A percentile compares a stretch with the other conserved stretches of the same genome.
These are phyloP conservation scores for Zygotorulaspora danielsina DNA, from an alignment of 805 yeast genomes.

Conservation along the genomic window DNA sequence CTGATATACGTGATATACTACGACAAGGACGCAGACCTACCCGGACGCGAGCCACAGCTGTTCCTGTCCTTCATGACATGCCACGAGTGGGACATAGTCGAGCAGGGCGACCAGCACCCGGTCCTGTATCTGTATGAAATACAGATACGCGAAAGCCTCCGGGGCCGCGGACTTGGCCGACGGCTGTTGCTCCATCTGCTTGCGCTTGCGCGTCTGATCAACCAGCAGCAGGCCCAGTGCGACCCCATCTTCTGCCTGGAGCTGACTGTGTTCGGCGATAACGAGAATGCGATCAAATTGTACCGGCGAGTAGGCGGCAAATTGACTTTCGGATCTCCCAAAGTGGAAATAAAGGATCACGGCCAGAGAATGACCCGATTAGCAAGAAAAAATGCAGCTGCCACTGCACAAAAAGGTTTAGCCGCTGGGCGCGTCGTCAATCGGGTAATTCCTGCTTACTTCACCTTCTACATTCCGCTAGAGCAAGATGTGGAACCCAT, in stretches of 20 bases:
- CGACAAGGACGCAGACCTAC: conserved; percentile 4
- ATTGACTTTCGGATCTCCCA: conserved; percentile 26
- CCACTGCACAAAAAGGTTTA: not conserved
- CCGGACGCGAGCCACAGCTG: conserved; percentile 8
- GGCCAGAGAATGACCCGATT: conserved; percentile 2
- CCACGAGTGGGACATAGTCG: conserved; percentile 22
- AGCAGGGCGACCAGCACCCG: conserved; percentile 1
- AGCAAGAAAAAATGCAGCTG: not conserved
- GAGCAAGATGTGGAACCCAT: not conserved
- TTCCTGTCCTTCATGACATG: conserved; percentile 30
- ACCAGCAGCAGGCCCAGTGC: too few species aligned
- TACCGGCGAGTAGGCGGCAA: conserved; percentile 22
- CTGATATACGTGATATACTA: conserved; percentile 29
- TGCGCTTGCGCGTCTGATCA: not conserved
- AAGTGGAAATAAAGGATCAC: conserved; percentile 6
- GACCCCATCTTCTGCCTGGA: conserved; percentile 24
- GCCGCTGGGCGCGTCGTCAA: too few species aligned
- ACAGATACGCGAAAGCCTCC: conserved; percentile 20
- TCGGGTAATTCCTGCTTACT: not conserved
- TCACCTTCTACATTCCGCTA: conserved; percentile 1
- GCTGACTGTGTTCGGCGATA: conserved; percentile 32
- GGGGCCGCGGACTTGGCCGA: conserved; percentile 24
- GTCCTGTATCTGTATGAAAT: conserved; percentile 35
- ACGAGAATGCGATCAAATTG: conserved; percentile 23
- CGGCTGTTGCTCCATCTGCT: conserved; percentile 11